These are phyloP conservation scores for Pseudomassariella vexata DNA, from an alignment of 2,329 filamentous ascomycete species.

Conservation along the genomic window DNA sequence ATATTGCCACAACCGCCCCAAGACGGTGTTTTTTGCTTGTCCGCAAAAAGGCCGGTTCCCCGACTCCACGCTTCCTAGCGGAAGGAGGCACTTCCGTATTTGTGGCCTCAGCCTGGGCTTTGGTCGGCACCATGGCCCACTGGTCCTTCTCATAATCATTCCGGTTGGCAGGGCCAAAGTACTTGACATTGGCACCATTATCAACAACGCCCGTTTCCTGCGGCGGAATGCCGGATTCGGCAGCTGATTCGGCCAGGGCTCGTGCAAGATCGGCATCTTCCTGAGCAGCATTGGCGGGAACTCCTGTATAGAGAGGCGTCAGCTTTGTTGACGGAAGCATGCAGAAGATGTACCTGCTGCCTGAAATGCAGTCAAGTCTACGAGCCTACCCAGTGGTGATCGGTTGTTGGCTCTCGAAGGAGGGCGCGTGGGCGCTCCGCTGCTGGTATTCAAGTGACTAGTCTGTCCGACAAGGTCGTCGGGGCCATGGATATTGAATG, in stretches of 20 bases:
- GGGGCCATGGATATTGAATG: constrained; percentile 51
- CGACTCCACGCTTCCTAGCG: constrained; percentile 34
- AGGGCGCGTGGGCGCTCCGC: constrained; percentile 51
- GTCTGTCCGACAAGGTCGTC: too few relatives aligned
- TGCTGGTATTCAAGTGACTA: constrained; percentile 32
- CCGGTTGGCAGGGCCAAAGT: constrained; percentile 57
- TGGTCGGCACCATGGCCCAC: constrained; percentile 53
- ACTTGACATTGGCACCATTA: constrained; percentile 29
- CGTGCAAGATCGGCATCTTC: constrained; percentile 52
- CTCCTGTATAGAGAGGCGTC: constrained; percentile 25
- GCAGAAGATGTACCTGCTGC: constrained; percentile 31
- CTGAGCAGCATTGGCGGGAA: constrained; percentile 31
- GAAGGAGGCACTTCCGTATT: constrained; percentile 35
- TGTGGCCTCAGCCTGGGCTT: constrained; percentile 18
- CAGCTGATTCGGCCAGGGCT: constrained; percentile 50
- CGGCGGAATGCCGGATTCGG: constrained; percentile 41
- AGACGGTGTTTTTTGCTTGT: constrained; percentile 35
- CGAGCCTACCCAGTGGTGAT: constrained; percentile 49
- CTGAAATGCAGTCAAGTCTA: constrained; percentile 39
- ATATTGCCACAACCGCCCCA: constrained; percentile 51
- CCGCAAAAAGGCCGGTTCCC: constrained; percentile 46
- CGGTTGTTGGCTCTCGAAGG: constrained; percentile 53
- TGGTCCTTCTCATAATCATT: constrained; percentile 46
- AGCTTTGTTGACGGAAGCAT: constrained; percentile 12
- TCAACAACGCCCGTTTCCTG: constrained; percentile 48